Base-by-base conservation (phyloP, 768 basidiomycete genomes). In the Tulasnella sp. region DNA sequence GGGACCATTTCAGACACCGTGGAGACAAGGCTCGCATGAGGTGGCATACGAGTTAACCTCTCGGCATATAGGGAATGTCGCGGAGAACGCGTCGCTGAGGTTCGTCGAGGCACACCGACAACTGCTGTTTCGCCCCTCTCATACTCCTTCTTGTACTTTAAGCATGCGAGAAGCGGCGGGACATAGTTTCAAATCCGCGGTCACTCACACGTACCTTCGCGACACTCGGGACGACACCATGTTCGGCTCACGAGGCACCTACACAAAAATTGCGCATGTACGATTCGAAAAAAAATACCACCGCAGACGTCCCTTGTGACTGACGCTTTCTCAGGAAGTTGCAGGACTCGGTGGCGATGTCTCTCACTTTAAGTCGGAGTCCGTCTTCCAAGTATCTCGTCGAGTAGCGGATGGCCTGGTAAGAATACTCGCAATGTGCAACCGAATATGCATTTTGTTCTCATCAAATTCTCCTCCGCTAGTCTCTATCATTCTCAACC, bases 101-200 rank as follows among this genome's bases (percentile, higher is more conserved):
- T 92, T 74, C 73, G 82, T 76, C 42, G 11, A n/a, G n/a, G 11
- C 11, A n/a, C 29, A 29, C 22, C n/a, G 14, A 9, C 5, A 5
- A 59, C 22, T 11, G 9, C 7, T 1, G 52, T n/a, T 29, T 40
- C 22, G 12, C 22, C 22, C 14, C 32, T 11, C 39, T 26, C n/a
- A 41, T 72, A 29, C 75, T 42, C 64, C 71, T 32, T 32, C 19
- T 26, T 35, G 36, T 76, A 63, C 47, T 26, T 52, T 36, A 75
- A 95, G 94, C 73, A 90, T 96, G 69, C 89, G 97, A 37, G 86
- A 91, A 77, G 85, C 90, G 0, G 94, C 95, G 0, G 92, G 94
- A 0, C 86, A 87, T 29, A 86, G 88, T 0, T 78, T 88, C 74
- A 98, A 98, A 80, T 94, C 94, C 0, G 86, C 94, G 0, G 59